A percentile compares a stretch with the other conserved stretches of the same genome.
Evolutionary conservation across 2,329 filamentous ascomycete genomes (phyloP).

Genomic region (Lachnellula cervina): DNA sequence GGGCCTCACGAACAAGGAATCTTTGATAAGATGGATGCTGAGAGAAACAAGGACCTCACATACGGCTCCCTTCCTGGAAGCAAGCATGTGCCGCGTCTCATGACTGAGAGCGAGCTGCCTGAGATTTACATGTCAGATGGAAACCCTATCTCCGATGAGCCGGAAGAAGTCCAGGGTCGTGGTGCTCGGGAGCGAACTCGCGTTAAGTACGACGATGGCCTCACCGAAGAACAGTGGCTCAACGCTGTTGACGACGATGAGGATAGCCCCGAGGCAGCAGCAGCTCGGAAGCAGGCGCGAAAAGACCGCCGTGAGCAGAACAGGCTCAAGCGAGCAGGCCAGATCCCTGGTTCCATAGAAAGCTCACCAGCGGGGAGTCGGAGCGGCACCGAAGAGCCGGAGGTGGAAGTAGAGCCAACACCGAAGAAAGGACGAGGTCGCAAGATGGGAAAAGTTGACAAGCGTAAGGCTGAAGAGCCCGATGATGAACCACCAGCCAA

Average conservation of each 20-base stretch:
- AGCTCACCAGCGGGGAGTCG: conserved; percentile 72
- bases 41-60: conserved; percentile 57
- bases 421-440: conserved; percentile 79
- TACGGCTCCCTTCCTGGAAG: conserved; percentile 66
- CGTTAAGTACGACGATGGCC: conserved; percentile 92
- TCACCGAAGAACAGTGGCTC: conserved; percentile 98
- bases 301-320: conserved; percentile 77
- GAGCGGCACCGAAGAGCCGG: conserved; percentile 76
- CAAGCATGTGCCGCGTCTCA: conserved; percentile 70
- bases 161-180: conserved; percentile 74
- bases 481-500: conserved; percentile 73
- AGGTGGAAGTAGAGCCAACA: conserved; percentile 47
- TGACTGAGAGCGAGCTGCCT: conserved; percentile 82
- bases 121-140: conserved; percentile 91
- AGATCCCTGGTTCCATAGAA: conserved; percentile 39
- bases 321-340: conserved; percentile 54
- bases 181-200: conserved; percentile 92
- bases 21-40: conserved; percentile 81
- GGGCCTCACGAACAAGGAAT: conserved; percentile 70
- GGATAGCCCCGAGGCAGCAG: conserved; percentile 87
- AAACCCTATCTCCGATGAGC: conserved; percentile 72
- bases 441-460: conserved; percentile 67
- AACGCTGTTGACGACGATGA: conserved; percentile 97
- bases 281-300: conserved; percentile 80
- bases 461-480: conserved; percentile 74